A percentile compares a stretch with the other conserved stretches of the same genome.
Evolutionary conservation across 2,329 filamentous ascomycete species (phyloP).

Genomic region (Fusarium sp.): DNA sequence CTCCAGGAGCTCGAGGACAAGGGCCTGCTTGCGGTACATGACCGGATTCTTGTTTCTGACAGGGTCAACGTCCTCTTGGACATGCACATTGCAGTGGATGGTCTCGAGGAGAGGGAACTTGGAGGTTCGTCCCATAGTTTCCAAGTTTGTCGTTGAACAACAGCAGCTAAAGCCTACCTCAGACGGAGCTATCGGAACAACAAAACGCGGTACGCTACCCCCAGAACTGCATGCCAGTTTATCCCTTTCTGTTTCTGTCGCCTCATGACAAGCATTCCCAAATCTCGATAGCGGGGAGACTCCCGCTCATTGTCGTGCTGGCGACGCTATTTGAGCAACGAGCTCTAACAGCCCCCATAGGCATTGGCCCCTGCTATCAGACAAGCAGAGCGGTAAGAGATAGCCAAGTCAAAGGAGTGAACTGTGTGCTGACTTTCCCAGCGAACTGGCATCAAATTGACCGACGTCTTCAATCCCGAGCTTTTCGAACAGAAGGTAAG

Average conservation of each 20-base stretch:
- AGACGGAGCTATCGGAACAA: constrained; percentile 49
- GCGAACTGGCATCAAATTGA: constrained; percentile 73
- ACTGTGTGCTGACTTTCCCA: constrained; percentile 45
- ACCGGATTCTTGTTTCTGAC: not conserved
- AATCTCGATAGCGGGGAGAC: constrained; percentile 23
- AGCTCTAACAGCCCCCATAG: constrained; percentile 42
- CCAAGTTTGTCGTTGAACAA: constrained; percentile 38
- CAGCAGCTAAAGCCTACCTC: constrained; percentile 34
- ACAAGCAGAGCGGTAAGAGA: constrained; percentile 42
- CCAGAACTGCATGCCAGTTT: constrained; percentile 21
- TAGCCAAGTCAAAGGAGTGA: constrained; percentile 22
- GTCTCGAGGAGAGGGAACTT: constrained; percentile 70
- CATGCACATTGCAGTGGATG: constrained; percentile 64
- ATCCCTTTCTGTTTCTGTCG: constrained; percentile 18
- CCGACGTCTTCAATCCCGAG: constrained; percentile 74
- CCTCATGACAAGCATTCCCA: constrained; percentile 31
- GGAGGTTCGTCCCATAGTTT: constrained; percentile 44
- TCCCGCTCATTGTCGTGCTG: constrained; percentile 17
- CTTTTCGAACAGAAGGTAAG: constrained; percentile 69
- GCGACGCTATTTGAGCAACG: constrained; percentile 32
- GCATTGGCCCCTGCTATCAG: constrained; percentile 53
- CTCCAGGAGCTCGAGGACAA: not conserved
- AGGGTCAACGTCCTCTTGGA: constrained; percentile 70
- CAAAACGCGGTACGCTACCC: constrained; percentile 47
- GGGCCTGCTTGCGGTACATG: not conserved